Percentiles rank a stretch among this genome's conserved stretches.
Evolutionary conservation across 2,329 filamentous ascomycete genomes (phyloP).

Genomic region (Alternaria postmessia): DNA sequence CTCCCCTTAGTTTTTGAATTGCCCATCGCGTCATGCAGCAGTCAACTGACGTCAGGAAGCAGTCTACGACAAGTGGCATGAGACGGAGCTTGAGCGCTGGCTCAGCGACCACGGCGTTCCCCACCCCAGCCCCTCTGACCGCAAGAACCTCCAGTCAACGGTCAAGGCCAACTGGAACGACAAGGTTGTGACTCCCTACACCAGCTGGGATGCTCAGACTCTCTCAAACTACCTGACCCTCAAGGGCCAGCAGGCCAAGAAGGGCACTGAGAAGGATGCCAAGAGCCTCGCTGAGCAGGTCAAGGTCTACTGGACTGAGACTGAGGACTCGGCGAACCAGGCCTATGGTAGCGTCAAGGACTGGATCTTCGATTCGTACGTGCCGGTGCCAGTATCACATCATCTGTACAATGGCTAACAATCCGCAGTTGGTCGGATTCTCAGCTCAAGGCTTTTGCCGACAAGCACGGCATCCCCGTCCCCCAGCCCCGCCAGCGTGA

Average conservation of each 20-base stretch:
- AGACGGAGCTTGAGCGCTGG: slow-evolving; percentile 97
- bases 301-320: slow-evolving; percentile 78
- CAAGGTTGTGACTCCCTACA: slow-evolving; percentile 78
- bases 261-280: slow-evolving; percentile 71
- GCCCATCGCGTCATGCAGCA: slow-evolving; percentile 2
- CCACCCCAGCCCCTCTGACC: slow-evolving; percentile 87
- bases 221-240: slow-evolving; percentile 72
- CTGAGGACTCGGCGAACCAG: slow-evolving; percentile 76
- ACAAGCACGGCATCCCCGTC: slow-evolving; percentile 84
- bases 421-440: slow-evolving; percentile 83
- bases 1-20: not conserved
- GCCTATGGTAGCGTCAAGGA: slow-evolving; percentile 78
- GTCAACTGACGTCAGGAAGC: slow-evolving; percentile 34
- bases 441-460: slow-evolving; percentile 90
- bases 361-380: slow-evolving; percentile 87
- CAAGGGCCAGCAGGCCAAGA: slow-evolving; percentile 75
- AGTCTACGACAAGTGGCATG: slow-evolving; percentile 99
- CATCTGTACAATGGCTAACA: slow-evolving; percentile 46
- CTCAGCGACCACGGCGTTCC: slow-evolving; percentile 90
- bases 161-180: slow-evolving; percentile 89
- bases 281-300: slow-evolving; percentile 74
- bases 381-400: not conserved
- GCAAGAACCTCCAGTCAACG: slow-evolving; percentile 92
- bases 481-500: slow-evolving; percentile 89
- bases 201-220: slow-evolving; percentile 75